Conservation (phyloP, 2,329 filamentous ascomycete genomes). For the Ophiosphaerella narmari region DNA sequence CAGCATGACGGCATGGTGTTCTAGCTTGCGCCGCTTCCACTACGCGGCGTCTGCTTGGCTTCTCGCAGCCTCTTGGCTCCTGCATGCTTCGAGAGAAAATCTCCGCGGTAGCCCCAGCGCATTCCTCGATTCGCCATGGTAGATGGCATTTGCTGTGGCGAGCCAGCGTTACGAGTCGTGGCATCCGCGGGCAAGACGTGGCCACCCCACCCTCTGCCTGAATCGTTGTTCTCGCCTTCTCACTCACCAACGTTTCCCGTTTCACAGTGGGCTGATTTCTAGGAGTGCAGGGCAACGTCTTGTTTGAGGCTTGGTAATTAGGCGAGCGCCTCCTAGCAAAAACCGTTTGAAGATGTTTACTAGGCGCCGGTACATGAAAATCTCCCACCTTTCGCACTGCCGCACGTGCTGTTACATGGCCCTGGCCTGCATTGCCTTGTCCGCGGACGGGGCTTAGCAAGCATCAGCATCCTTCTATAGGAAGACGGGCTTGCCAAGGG, state of each 20-base stretch:
- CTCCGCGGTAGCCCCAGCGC: neutral
- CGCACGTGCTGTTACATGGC: neutral
- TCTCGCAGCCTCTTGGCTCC: neutral
- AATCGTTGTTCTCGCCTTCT: neutral
- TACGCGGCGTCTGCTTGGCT: neutral
- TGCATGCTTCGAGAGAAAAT: neutral
- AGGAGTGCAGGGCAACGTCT: slow-evolving; percentile 3
- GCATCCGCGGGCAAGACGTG: slow-evolving; percentile 15
- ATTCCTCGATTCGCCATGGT: neutral
- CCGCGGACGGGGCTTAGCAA: no score
- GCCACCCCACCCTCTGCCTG: slow-evolving; percentile 7
- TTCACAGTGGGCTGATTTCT: slow-evolving; percentile 19
- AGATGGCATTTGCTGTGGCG: neutral
- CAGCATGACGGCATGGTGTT: neutral
- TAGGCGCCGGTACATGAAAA: neutral
- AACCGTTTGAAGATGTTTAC: slow-evolving; percentile 10
- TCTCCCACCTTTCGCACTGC: neutral
- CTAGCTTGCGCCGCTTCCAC: neutral
- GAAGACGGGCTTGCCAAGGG: neutral
- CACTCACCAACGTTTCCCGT: slow-evolving; percentile 6
- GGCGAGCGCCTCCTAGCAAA: slow-evolving; percentile 11
- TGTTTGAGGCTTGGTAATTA: slow-evolving; percentile 11
- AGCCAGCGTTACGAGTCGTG: slow-evolving; percentile 4
- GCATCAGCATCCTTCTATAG: neutral
- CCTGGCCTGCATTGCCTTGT: neutral